Conservation (phyloP, 768 basidiomycete species). For the Podaxis sp. region DNA sequence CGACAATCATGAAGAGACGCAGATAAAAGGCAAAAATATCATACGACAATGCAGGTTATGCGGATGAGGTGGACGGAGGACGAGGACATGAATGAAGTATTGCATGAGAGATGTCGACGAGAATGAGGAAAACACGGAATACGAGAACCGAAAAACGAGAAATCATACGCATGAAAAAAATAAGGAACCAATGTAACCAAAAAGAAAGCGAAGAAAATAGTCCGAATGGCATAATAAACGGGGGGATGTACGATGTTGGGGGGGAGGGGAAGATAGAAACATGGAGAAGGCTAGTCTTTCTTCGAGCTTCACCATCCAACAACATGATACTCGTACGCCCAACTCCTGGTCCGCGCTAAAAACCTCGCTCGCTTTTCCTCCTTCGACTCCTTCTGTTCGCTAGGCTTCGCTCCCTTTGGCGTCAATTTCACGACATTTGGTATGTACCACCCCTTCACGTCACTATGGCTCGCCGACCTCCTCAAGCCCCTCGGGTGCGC, state of each 20-base stretch:
- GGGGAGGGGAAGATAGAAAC: slow-evolving; percentile 5
- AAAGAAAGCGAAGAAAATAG: slow-evolving; percentile 12
- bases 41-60: not conserved
- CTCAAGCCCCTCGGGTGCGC: slow-evolving; percentile 37
- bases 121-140: slow-evolving; percentile 9
- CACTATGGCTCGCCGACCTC: slow-evolving; percentile 26
- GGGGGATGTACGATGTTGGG: not conserved
- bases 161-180: not conserved
- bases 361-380: slow-evolving; percentile 40
- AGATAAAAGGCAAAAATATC: not conserved
- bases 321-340: slow-evolving; percentile 65
- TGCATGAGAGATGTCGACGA: slow-evolving; percentile 11
- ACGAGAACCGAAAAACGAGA: slow-evolving; percentile 5
- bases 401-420: slow-evolving; percentile 27
- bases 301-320: slow-evolving; percentile 48
- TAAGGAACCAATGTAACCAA: not conserved
- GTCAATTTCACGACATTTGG: slow-evolving; percentile 39
- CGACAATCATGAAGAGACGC: not conserved
- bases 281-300: not conserved
- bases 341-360: slow-evolving; percentile 60
- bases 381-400: slow-evolving; percentile 22
- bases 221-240: not conserved
- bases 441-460: slow-evolving; percentile 24
- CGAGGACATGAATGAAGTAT: not conserved
- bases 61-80: not conserved